Conservation (phyloP, 371 early-diverging fungal genomes). For the Haplosporangium sp. region DNA sequence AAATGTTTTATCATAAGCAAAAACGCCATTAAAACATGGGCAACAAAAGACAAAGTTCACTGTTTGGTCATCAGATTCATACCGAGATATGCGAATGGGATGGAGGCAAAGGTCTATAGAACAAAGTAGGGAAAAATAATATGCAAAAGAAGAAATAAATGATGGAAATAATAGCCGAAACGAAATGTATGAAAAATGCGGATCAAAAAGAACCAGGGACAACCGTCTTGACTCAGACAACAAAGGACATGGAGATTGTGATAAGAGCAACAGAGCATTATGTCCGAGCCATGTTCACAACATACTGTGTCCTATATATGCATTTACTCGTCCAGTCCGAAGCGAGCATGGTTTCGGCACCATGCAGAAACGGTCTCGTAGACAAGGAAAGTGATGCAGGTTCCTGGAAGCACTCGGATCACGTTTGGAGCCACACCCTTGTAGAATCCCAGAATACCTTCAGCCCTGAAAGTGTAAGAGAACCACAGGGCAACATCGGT, state of each 20-base stretch:
- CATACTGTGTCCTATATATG: background rate
- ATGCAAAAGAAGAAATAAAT: constrained; percentile 1
- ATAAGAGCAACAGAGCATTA: background rate
- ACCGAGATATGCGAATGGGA: background rate
- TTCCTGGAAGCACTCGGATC: constrained; percentile 93
- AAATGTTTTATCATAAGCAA: too few relatives aligned
- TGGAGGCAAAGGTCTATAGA: constrained; percentile 2
- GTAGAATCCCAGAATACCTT: constrained; percentile 92
- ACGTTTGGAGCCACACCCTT: constrained; percentile 93
- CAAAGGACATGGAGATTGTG: background rate
- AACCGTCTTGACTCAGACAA: too few relatives aligned
- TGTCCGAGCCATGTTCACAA: background rate
- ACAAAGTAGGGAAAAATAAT: background rate
- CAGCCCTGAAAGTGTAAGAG: constrained; percentile 55
- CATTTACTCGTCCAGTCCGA: constrained; percentile 27
- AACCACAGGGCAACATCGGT: background rate
- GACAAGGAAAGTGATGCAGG: constrained; percentile 94
- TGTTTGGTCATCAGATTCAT: background rate
- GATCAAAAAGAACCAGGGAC: background rate
- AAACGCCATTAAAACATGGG: too few relatives aligned
- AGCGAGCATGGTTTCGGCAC: constrained; percentile 69
- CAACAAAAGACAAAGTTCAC: too few relatives aligned
- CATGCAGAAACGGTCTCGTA: constrained; percentile 90
- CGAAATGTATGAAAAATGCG: background rate
- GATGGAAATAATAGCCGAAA: background rate